Conservation (phyloP, 1,284 basidiomycete genomes). For the Ceratobasidium papillatum region DNA sequence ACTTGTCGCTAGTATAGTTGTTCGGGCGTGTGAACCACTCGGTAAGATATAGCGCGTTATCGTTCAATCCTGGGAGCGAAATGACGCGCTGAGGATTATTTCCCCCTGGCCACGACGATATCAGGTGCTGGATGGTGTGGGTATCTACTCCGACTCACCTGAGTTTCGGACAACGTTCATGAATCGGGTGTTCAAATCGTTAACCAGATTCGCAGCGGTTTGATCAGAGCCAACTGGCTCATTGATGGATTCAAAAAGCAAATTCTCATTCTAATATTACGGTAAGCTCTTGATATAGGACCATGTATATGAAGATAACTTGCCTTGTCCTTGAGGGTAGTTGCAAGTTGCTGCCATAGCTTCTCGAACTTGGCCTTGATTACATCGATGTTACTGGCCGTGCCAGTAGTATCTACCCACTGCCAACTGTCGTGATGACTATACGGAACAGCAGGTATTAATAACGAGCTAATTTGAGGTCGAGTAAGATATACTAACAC, state of each 20-base stretch:
- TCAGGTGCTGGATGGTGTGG: background rate
- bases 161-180: constrained; percentile 42
- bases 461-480: background rate
- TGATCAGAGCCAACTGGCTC: constrained; percentile 39
- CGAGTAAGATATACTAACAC: constrained; percentile 1
- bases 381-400: constrained; percentile 8
- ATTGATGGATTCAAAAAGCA: constrained; percentile 42
- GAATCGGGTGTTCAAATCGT: constrained; percentile 37
- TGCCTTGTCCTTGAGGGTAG: constrained; percentile 38
- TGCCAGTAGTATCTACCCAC: constrained; percentile 36
- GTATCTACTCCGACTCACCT: background rate
- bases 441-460: background rate
- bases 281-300: background rate
- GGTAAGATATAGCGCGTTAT: constrained; percentile 18
- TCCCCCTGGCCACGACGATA: background rate
- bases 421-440: constrained; percentile 43
- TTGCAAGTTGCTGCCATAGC: constrained; percentile 38
- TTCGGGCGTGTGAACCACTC: constrained; percentile 26
- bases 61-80: constrained; percentile 23
- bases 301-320: background rate
- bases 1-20: constrained; percentile 33
- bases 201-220: constrained; percentile 30
- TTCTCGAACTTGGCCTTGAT: constrained; percentile 41
- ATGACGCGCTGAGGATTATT: constrained; percentile 29
- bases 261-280: constrained; percentile 19